Base-by-base conservation (phyloP, 805 yeast species). In the Sungouiella blattae region DNA sequence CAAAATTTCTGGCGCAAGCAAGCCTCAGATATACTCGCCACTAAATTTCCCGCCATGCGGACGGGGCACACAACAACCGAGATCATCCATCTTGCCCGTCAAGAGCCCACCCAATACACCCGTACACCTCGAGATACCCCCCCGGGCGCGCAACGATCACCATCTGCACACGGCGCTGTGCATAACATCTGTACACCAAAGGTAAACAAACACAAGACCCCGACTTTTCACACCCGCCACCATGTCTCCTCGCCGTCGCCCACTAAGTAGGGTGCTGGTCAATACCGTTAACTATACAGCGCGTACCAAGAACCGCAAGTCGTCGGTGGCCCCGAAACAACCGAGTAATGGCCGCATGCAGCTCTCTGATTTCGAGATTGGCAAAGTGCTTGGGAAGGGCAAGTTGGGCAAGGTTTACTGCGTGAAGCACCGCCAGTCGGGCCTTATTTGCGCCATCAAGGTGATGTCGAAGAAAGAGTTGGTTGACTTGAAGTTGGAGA, bases 381-480 rank as follows among this genome's bases (percentile, higher is more conserved):
- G 97, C 12, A 75, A 80, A 35, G 80, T 83, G 38, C 69, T 91
- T 32, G 98, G 98, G 0, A 87, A 86, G 54, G 98, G 98, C 5
- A 87, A 88, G 57, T 80, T 89, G 51, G 98, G 98, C 6, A 80
- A 78, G 50, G 98, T 93, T 1, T 89, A 87, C 59, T 85, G 96
- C 54, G 97, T 83, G 6, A 72, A 73, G 37, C 96, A 88, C 55
- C 80, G 75, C 45, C 52, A 62, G 23, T 73, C 87, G 0, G 95
- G 94, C 1, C 85, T 77, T 53, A 70, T 91, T 1, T 86, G 94
- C 57, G 98, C 98, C 1, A 63, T 91, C 50, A 91, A 93, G 55
- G 93, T 83, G 3, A 87, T 93, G 96, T 79, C 80, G 40, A 91
- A 88, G 60, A 69, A 71, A 35, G 97, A 89, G 44, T 68, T 91